phyloP scores from a whole-genome alignment of 2,329 filamentous ascomycete species.

The Venturiaceae sp. region DNA sequence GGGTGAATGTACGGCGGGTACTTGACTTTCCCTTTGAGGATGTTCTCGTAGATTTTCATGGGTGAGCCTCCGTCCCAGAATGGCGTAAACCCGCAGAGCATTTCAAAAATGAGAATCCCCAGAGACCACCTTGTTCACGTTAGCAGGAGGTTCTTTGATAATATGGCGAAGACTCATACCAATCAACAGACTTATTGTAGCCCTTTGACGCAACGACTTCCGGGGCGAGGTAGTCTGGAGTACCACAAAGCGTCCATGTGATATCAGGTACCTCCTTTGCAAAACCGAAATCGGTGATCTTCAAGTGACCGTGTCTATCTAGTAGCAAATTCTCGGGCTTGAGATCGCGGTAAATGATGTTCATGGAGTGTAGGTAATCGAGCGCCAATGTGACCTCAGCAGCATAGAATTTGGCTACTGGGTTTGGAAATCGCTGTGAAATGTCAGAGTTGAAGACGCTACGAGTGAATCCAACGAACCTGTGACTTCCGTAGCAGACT shows the following conservation, averaged over 20 bases:
- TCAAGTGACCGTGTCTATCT: constrained; percentile 86
- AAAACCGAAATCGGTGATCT: constrained; percentile 98
- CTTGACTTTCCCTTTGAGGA: constrained; percentile 89
- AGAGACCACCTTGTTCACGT: constrained; percentile 73
- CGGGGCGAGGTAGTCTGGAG: constrained; percentile 91
- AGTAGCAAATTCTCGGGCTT: constrained; percentile 92
- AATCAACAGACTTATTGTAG: constrained; percentile 99
- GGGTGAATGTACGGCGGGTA: constrained; percentile 93
- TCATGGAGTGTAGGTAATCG: constrained; percentile 86
- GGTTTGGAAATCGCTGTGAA: constrained; percentile 88
- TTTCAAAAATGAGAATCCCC: constrained; percentile 97
- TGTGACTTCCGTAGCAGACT: constrained; percentile 86
- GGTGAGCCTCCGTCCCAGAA: constrained; percentile 98
- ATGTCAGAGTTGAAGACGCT: background rate
- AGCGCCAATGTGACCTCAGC: constrained; percentile 92
- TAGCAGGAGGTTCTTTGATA: constrained; percentile 3
- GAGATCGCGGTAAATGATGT: constrained; percentile 96
- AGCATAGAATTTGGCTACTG: constrained; percentile 97
- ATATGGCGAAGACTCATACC: constrained; percentile 49
- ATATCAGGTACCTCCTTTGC: constrained; percentile 98
- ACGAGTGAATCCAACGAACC: no score
- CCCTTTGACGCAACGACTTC: constrained; percentile 99
- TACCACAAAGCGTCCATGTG: constrained; percentile 97
- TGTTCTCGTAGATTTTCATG: constrained; percentile 99
- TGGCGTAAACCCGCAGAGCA: constrained; percentile 97